A percentile compares a stretch with the other conserved stretches of the same genome.
These are phyloP conservation scores for Pseudomassariella vexata DNA, from an alignment of 2,329 filamentous ascomycete species.

Conservation along the genomic window DNA sequence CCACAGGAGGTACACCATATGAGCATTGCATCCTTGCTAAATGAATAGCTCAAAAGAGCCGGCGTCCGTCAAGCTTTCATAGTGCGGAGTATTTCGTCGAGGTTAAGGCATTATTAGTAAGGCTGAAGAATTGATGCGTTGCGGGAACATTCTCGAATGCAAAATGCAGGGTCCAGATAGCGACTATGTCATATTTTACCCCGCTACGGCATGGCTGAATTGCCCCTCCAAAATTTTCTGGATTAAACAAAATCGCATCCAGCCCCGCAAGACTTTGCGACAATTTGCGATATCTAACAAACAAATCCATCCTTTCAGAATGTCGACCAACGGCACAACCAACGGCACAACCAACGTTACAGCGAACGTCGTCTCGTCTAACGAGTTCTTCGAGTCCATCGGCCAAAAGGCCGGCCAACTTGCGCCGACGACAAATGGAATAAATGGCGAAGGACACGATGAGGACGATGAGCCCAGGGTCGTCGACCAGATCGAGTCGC, in stretches of 20 bases:
- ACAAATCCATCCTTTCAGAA: not conserved
- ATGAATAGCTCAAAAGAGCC: not conserved
- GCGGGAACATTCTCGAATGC: constrained; percentile 1
- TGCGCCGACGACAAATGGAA: constrained; percentile 24
- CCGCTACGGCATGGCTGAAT: constrained; percentile 6
- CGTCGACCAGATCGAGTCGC: constrained; percentile 67
- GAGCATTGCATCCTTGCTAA: too few relatives aligned
- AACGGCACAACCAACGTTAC: too few relatives aligned
- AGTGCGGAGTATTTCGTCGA: too few relatives aligned
- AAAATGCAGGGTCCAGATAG: too few relatives aligned
- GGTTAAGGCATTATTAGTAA: too few relatives aligned
- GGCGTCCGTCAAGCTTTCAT: too few relatives aligned
- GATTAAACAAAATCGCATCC: not conserved
- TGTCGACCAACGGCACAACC: constrained; percentile 22
- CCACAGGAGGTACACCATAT: too few relatives aligned
- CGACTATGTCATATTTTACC: constrained; percentile 9
- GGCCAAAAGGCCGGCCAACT: constrained; percentile 55
- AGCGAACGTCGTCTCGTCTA: constrained; percentile 22
- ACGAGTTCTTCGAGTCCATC: constrained; percentile 57
- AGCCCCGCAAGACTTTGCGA: constrained; percentile 2
- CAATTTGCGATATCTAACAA: constrained; percentile 1
- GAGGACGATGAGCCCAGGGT: constrained; percentile 44
- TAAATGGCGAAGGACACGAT: constrained; percentile 22
- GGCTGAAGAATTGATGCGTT: too few relatives aligned
- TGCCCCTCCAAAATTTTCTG: constrained; percentile 11